These are phyloP conservation scores for Stagonosporopsis cucurbitacearum DNA, from an alignment of 2,329 filamentous ascomycete species.

Conservation along the genomic window DNA sequence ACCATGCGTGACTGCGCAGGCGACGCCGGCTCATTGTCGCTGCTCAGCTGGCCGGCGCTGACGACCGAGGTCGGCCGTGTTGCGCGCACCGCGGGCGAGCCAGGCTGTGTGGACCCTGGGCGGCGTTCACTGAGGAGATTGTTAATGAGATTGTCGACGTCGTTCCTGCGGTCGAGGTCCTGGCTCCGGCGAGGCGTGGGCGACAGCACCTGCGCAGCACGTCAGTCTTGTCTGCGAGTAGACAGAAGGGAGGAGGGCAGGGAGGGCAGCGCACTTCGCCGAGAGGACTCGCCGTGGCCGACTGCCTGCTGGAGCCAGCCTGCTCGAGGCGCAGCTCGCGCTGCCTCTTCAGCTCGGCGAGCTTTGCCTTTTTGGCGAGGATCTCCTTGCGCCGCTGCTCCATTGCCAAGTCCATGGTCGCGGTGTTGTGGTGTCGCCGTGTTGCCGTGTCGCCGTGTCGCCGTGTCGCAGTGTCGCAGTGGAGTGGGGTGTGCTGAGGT, in stretches of 20 bases:
- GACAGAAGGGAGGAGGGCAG: constrained; percentile 1
- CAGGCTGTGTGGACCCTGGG: constrained; percentile 69
- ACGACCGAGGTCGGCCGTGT: constrained; percentile 88
- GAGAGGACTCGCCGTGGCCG: constrained; percentile 65
- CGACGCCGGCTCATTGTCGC: constrained; percentile 59
- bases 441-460: constrained; percentile 29
- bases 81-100: constrained; percentile 55
- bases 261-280: constrained; percentile 67
- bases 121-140: constrained; percentile 81
- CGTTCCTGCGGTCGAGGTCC: constrained; percentile 67
- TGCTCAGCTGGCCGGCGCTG: constrained; percentile 81
- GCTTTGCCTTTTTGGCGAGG: constrained; percentile 93
- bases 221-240: constrained; percentile 16
- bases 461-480: constrained; percentile 1
- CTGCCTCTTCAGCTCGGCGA: constrained; percentile 93
- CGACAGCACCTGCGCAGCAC: constrained; percentile 64
- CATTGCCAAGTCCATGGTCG: constrained; percentile 61
- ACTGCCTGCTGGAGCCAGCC: constrained; percentile 66
- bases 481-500: constrained; percentile 10
- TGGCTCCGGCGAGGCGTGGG: constrained; percentile 71
- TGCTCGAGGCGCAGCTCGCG: constrained; percentile 83
- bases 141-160: constrained; percentile 84
- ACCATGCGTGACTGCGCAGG: constrained; percentile 38
- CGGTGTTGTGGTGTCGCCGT: constrained; percentile 16
- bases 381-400: constrained; percentile 93